Conservation (phyloP, 768 basidiomycete genomes). For the Gloeophyllum trabeum region DNA sequence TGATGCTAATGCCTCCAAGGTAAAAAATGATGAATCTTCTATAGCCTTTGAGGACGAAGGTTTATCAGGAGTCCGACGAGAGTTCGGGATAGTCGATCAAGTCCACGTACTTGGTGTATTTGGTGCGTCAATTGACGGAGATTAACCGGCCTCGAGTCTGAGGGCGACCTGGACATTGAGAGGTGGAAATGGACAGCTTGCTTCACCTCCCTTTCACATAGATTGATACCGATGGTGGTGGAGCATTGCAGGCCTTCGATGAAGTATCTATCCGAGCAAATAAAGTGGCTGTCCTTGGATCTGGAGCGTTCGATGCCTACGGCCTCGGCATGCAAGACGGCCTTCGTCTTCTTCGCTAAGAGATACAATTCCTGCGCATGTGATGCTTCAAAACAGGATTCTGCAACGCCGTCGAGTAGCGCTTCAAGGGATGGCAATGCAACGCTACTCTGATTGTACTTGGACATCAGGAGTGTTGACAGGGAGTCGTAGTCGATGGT, state of each 20-base stretch:
- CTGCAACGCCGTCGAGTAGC: conserved; percentile 29
- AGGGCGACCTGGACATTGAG: conserved; percentile 17
- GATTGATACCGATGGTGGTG: conserved; percentile 57
- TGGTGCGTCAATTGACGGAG: conserved; percentile 28
- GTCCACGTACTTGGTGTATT: conserved; percentile 22
- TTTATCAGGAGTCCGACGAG: conserved; percentile 2
- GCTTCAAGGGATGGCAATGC: conserved; percentile 33
- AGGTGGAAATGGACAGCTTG: conserved; percentile 52
- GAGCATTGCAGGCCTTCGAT: conserved; percentile 34
- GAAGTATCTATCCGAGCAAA: conserved; percentile 9
- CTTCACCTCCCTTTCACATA: conserved; percentile 49
- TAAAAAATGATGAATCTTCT: conserved; percentile 37
- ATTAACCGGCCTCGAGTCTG: conserved; percentile 17
- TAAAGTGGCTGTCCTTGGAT: conserved; percentile 9
- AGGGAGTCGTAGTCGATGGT: conserved; percentile 59
- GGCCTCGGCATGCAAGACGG: conserved; percentile 37
- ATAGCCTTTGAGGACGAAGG: conserved; percentile 27
- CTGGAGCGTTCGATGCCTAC: conserved; percentile 28
- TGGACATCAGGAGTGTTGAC: conserved; percentile 19
- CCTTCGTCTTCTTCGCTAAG: conserved; percentile 33
- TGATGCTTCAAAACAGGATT: conserved; percentile 23
- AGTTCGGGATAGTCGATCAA: not conserved
- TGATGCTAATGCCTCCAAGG: conserved; percentile 63
- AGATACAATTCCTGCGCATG: conserved; percentile 26
- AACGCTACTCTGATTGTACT: conserved; percentile 8